These are phyloP conservation scores for Phlyctochytrium bullatum DNA, from an alignment of 192 early-diverging fungal species.

Conservation along the genomic window DNA sequence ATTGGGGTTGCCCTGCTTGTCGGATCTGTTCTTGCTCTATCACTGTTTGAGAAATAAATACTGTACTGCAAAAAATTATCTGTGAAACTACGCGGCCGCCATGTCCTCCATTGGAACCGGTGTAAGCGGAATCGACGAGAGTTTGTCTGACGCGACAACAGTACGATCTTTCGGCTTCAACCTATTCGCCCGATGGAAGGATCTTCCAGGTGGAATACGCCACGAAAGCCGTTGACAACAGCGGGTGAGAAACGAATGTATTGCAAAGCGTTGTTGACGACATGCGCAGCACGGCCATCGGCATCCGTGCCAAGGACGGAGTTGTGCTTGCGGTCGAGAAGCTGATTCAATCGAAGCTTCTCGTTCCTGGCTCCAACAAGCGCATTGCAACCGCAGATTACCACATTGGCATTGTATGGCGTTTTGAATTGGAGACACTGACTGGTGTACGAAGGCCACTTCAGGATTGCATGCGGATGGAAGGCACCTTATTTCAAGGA, in stretches of 20 bases:
- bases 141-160: slow-evolving; percentile 8
- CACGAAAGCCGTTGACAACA: slow-evolving; percentile 96
- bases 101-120: slow-evolving; percentile 37
- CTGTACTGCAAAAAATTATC: too few species aligned
- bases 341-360: slow-evolving; percentile 89
- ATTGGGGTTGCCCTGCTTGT: not conserved
- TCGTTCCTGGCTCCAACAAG: slow-evolving; percentile 89
- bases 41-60: not conserved
- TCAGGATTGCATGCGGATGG: slow-evolving; percentile 93
- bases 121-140: slow-evolving; percentile 1
- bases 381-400: slow-evolving; percentile 88
- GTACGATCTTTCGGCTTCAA: slow-evolving; percentile 97
- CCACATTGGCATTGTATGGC: slow-evolving; percentile 86
- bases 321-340: slow-evolving; percentile 97
- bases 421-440: not conserved
- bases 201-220: slow-evolving; percentile 99
- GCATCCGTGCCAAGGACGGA: slow-evolving; percentile 90
- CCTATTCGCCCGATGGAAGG: slow-evolving; percentile 98
- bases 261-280: slow-evolving; percentile 3
- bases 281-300: slow-evolving; percentile 77
- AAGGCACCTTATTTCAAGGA: slow-evolving; percentile 82
- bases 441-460: slow-evolving; percentile 57
- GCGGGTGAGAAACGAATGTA: slow-evolving; percentile 65
- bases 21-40: not conserved
- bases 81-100: too few species aligned